These are phyloP conservation scores for Capronia epimyces DNA, from an alignment of 2,329 filamentous ascomycete species.

Conservation along the genomic window DNA sequence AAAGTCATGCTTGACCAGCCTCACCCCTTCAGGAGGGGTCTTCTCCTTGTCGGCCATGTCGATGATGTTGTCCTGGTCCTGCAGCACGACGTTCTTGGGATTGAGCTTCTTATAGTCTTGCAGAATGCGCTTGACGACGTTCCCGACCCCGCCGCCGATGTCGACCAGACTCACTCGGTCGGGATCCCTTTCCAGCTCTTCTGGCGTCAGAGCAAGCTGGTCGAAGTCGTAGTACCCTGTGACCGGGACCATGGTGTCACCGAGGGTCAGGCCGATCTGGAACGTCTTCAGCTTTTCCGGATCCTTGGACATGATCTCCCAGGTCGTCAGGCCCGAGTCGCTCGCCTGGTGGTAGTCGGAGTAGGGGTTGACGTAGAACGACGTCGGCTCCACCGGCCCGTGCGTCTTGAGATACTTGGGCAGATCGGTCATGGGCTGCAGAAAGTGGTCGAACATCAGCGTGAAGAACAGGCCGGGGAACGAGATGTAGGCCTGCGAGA, in stretches of 20 bases:
- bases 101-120: conserved; percentile 9
- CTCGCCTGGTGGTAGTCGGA: conserved; percentile 10
- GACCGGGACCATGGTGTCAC: conserved; percentile 10
- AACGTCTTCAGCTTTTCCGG: conserved; percentile 30
- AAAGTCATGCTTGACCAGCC: conserved; percentile 36
- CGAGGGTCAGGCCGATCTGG: conserved; percentile 28
- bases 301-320: conserved; percentile 29
- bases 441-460: conserved; percentile 19
- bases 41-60: conserved; percentile 14
- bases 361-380: conserved; percentile 9
- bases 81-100: conserved; percentile 15
- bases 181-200: conserved; percentile 7
- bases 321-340: conserved; percentile 21
- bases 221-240: conserved; percentile 19
- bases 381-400: conserved; percentile 14
- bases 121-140: conserved; percentile 15
- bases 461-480: conserved; percentile 18
- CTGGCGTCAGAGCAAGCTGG: conserved; percentile 1
- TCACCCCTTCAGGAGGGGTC: conserved; percentile 11
- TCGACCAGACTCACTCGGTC: conserved; percentile 18
- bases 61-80: conserved; percentile 11
- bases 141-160: conserved; percentile 23
- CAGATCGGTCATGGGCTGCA: conserved; percentile 15
- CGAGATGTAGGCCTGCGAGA: conserved; percentile 16
- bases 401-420: conserved; percentile 10